Conservation (phyloP, 176 grass and related monocot species). For the Oryza nivara region DNA sequence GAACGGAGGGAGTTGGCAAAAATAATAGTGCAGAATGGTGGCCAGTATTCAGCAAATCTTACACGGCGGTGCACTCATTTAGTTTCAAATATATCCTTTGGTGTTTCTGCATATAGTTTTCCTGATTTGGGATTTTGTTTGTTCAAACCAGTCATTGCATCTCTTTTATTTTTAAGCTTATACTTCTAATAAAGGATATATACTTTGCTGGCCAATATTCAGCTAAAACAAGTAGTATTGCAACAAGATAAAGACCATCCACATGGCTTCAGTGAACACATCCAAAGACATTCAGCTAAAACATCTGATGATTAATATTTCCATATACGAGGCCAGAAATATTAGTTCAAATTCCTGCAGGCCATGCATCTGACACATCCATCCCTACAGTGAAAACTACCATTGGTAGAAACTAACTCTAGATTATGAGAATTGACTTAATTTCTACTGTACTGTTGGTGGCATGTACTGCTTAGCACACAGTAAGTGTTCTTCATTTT, state of each 20-base stretch:
- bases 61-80: constrained; percentile 92
- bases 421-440: not conserved
- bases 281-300: constrained; percentile 4
- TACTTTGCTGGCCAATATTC: not conserved
- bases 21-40: constrained; percentile 90
- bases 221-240: constrained; percentile 1
- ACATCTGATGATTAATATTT: not conserved
- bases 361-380: constrained; percentile 13
- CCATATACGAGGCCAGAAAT: constrained; percentile 14
- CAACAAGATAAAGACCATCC: not conserved
- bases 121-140: constrained; percentile 9
- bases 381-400: constrained; percentile 13
- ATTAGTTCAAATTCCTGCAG: constrained; percentile 23
- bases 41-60: constrained; percentile 82
- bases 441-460: constrained; percentile 32
- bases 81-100: constrained; percentile 97
- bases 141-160: constrained; percentile 17
- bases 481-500: constrained; percentile 21
- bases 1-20: constrained; percentile 66
- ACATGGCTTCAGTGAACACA: constrained; percentile 5
- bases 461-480: constrained; percentile 12
- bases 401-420: constrained; percentile 30
- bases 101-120: constrained; percentile 32
- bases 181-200: constrained; percentile 6
- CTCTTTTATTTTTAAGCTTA: constrained; percentile 12